Evolutionary conservation across 305 asterid genomes (phyloP).

Genomic region (Solanum aculeatissimum): DNA sequence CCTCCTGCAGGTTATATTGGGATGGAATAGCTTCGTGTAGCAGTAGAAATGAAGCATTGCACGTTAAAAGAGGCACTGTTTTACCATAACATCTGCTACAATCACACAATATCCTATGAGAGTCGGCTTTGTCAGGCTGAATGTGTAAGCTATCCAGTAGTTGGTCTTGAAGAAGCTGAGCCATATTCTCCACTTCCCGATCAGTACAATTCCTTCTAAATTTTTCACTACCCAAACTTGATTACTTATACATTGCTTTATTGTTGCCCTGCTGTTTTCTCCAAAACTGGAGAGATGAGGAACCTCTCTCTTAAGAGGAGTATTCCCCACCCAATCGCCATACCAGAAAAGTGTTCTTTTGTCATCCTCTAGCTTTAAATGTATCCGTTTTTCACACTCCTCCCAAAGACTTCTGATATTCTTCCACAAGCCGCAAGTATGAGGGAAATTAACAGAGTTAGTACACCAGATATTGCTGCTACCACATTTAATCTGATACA

Average conservation of each 20-base stretch:
- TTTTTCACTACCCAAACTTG: not conserved
- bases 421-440: not conserved
- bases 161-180: not conserved
- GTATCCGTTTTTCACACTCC: not conserved
- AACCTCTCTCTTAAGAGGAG: not conserved
- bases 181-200: not conserved
- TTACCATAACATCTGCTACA: not conserved
- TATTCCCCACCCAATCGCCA: not conserved
- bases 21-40: not conserved
- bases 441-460: not conserved
- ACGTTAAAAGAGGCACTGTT: not conserved
- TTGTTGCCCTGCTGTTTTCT: not conserved
- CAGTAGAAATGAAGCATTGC: not conserved
- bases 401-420: not conserved
- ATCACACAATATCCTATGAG: not conserved
- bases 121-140: not conserved
- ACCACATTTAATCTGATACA: not conserved
- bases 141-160: not conserved
- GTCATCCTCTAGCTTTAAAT: not conserved
- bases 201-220: not conserved
- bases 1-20: not conserved
- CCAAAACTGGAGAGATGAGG: not conserved
- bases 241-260: not conserved
- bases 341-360: not conserved
- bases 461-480: not conserved